Percentiles rank a stretch among this genome's conserved stretches.
Evolutionary conservation across 352 stramenopile genomes (phyloP).

Genomic region (Pythium apleroticum): DNA sequence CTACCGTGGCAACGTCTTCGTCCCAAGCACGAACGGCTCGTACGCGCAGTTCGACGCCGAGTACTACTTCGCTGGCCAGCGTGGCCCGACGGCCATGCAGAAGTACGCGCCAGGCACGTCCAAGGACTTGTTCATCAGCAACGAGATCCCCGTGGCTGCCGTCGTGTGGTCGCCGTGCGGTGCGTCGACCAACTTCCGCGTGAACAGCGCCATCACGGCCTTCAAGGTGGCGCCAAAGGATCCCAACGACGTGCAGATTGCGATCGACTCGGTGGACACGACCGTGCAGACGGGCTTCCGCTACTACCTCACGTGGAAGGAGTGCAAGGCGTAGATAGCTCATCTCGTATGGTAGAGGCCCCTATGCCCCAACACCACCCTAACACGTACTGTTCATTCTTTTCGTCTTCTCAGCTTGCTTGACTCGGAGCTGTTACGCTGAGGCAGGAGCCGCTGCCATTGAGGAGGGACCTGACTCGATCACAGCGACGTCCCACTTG

Average conservation of each 20-base stretch:
- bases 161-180: conserved; percentile 55
- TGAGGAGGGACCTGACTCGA: background rate
- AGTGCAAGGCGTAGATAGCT: conserved; percentile 21
- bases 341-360: too few species aligned
- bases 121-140: conserved; percentile 46
- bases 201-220: conserved; percentile 50
- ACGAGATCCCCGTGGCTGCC: conserved; percentile 41
- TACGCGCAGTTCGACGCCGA: conserved; percentile 51
- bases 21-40: conserved; percentile 33
- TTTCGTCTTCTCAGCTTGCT: too few species aligned
- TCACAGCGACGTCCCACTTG: conserved; percentile 36
- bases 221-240: conserved; percentile 28
- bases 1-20: conserved; percentile 46
- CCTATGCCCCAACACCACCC: too few species aligned
- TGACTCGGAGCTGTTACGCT: too few species aligned
- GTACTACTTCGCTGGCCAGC: conserved; percentile 57
- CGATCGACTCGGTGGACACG: conserved; percentile 53
- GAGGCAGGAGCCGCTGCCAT: background rate
- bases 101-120: conserved; percentile 35
- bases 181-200: conserved; percentile 47
- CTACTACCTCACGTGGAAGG: conserved; percentile 42
- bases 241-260: conserved; percentile 44
- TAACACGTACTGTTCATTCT: too few species aligned
- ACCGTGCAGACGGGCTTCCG: conserved; percentile 46
- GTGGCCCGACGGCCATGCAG: conserved; percentile 32